These are phyloP conservation scores for Sicyos edulis DNA, from an alignment of 306 rosid species.

Conservation along the genomic window DNA sequence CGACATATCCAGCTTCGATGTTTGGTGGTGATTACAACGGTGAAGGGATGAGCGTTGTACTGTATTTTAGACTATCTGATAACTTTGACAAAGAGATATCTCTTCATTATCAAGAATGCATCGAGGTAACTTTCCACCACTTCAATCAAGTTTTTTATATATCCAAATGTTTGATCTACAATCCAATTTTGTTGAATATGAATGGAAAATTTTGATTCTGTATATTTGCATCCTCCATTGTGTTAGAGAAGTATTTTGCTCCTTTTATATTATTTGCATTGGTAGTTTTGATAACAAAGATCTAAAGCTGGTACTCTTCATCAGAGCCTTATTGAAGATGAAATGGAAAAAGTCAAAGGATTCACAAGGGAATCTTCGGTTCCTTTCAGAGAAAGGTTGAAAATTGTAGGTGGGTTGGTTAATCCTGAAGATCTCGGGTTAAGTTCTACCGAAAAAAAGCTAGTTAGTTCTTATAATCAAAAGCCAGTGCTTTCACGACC, in stretches of 20 bases:
- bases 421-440: conserved; percentile 75
- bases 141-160: not conserved
- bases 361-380: conserved; percentile 45
- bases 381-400: conserved; percentile 78
- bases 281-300: not conserved
- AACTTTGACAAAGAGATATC: conserved; percentile 60
- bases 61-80: conserved; percentile 66
- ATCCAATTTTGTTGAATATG: not conserved
- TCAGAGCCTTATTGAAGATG: conserved; percentile 69
- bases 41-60: conserved; percentile 88
- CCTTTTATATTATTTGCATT: not conserved
- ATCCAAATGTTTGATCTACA: not conserved
- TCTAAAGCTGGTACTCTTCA: conserved; percentile 18
- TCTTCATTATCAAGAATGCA: conserved; percentile 40
- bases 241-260: not conserved
- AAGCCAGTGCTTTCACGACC: conserved; percentile 96
- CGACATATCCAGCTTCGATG: conserved; percentile 72
- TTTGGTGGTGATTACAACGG: conserved; percentile 71
- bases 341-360: conserved; percentile 69
- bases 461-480: conserved; percentile 67
- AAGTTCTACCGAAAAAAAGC: conserved; percentile 65
- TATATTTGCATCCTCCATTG: not conserved
- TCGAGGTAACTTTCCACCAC: conserved; percentile 42
- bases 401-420: conserved; percentile 67
- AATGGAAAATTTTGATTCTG: not conserved